Evolutionary conservation across 192 early-diverging fungal genomes (phyloP).

Genomic region (Lobosporangium transversale): DNA sequence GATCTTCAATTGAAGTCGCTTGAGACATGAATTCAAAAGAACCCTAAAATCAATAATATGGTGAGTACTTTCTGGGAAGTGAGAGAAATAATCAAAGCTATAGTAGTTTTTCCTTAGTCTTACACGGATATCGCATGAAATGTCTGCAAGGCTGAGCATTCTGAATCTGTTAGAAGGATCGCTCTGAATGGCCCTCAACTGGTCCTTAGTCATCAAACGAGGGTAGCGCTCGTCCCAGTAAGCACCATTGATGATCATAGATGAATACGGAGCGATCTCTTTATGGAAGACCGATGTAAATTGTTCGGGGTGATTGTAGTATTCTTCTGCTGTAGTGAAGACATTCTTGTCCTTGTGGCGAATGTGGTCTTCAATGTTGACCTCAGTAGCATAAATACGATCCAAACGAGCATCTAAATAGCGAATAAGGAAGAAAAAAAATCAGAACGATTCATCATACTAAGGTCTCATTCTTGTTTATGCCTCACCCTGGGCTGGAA

Average conservation of each 20-base stretch:
- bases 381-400: slow-evolving; percentile 84
- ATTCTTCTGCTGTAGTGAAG: slow-evolving; percentile 71
- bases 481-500: too few species aligned
- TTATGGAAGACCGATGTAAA: slow-evolving; percentile 45
- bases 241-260: slow-evolving; percentile 90
- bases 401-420: slow-evolving; percentile 68
- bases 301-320: slow-evolving; percentile 73
- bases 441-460: too few species aligned
- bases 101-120: too few species aligned
- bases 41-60: slow-evolving; percentile 65
- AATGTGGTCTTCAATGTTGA: slow-evolving; percentile 83
- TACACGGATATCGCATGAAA: slow-evolving; percentile 93
- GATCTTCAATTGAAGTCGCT: slow-evolving; percentile 87
- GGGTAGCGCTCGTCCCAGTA: slow-evolving; percentile 93
- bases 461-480: too few species aligned
- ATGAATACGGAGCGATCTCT: slow-evolving; percentile 92
- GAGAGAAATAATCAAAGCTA: too few species aligned
- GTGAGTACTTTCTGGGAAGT: too few species aligned
- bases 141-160: slow-evolving; percentile 89
- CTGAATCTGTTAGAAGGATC: slow-evolving; percentile 70
- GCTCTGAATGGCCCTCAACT: slow-evolving; percentile 76
- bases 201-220: slow-evolving; percentile 86
- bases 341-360: slow-evolving; percentile 74
- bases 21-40: slow-evolving; percentile 95
- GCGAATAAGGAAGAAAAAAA: not conserved